phyloP scores from a whole-genome alignment of 2,329 filamentous ascomycete species.

The Gaeumannomyces sp. region DNA sequence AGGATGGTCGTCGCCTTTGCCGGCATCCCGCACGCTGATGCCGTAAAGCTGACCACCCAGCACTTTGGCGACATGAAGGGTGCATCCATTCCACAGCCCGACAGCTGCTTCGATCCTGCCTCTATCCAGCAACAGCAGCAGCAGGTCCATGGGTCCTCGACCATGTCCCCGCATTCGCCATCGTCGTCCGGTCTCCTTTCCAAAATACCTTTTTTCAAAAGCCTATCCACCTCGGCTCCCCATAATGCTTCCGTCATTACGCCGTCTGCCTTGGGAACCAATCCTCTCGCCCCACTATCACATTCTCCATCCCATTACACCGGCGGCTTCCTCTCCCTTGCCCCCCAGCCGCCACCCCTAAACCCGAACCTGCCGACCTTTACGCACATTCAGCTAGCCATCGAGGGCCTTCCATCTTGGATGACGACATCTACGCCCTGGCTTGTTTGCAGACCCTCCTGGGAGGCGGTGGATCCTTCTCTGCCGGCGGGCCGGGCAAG shows the following conservation, averaged over 20 bases:
- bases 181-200: constrained; percentile 63
- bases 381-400: constrained; percentile 91
- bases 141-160: constrained; percentile 8
- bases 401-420: constrained; percentile 91
- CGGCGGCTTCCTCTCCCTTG: constrained; percentile 84
- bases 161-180: constrained; percentile 22
- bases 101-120: not conserved
- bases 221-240: constrained; percentile 68
- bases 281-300: constrained; percentile 35
- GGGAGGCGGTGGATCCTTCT: constrained; percentile 93
- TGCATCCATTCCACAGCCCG: constrained; percentile 29
- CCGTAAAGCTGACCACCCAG: constrained; percentile 71
- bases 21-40: constrained; percentile 75
- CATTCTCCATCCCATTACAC: constrained; percentile 65
- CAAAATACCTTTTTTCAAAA: constrained; percentile 76
- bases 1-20: constrained; percentile 93
- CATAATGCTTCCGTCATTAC: constrained; percentile 50
- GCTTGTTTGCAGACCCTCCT: constrained; percentile 93
- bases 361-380: constrained; percentile 75
- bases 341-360: constrained; percentile 67
- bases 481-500: constrained; percentile 91
- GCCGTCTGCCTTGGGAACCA: constrained; percentile 30
- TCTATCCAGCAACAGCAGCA: constrained; percentile 3
- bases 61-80: constrained; percentile 88
- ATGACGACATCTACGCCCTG: constrained; percentile 90